A percentile compares a stretch with the other conserved stretches of the same genome.
Evolutionary conservation across 2,329 filamentous ascomycete species (phyloP).

Genomic region (Hymenoscyphus fraxineus): DNA sequence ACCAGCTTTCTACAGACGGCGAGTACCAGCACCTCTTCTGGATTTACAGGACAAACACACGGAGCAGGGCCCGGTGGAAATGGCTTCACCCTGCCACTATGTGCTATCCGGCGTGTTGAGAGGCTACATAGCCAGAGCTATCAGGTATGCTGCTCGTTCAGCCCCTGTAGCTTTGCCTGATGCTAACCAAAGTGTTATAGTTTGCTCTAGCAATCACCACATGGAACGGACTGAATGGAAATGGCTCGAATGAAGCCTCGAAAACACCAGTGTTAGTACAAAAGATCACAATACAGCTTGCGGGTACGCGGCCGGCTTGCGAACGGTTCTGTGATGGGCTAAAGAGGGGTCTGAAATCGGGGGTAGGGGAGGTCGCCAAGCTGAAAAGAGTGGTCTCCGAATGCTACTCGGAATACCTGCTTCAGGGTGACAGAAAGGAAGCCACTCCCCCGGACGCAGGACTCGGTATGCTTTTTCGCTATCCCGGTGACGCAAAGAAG

Average conservation of each 20-base stretch:
- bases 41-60: constrained; percentile 89
- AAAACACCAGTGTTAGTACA: constrained; percentile 56
- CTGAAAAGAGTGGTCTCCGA: constrained; percentile 75
- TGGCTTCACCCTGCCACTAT: constrained; percentile 91
- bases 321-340: constrained; percentile 95
- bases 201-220: constrained; percentile 94
- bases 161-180: constrained; percentile 5
- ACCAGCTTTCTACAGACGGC: constrained; percentile 81
- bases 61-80: constrained; percentile 90
- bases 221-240: constrained; percentile 71
- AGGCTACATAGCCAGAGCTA: constrained; percentile 89
- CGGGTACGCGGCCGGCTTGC: constrained; percentile 81
- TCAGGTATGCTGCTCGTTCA: constrained; percentile 44
- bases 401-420: constrained; percentile 87
- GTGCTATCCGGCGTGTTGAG: constrained; percentile 87
- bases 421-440: constrained; percentile 51
- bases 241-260: constrained; percentile 48
- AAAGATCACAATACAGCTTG: constrained; percentile 86
- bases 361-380: constrained; percentile 82
- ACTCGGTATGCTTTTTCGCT: constrained; percentile 86
- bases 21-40: constrained; percentile 72
- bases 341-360: constrained; percentile 82
- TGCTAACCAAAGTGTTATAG: constrained; percentile 37
- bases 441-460: constrained; percentile 76
- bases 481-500: constrained; percentile 92